Base-by-base conservation (phyloP, 2,329 filamentous ascomycete genomes). In the Verticillium nubilum region DNA sequence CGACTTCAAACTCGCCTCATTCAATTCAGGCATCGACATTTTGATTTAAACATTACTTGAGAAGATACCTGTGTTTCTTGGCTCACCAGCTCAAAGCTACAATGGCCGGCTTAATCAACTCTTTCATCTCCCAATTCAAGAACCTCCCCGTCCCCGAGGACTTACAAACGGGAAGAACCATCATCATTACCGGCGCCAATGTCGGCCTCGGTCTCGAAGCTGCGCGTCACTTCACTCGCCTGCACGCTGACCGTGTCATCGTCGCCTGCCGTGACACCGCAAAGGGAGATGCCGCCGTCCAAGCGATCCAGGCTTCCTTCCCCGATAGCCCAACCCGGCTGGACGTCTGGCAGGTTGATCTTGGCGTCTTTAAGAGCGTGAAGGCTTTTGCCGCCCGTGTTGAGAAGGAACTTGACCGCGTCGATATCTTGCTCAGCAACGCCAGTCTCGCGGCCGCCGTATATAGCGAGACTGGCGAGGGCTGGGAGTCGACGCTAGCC, bases 181-280 rank as follows among this genome's bases (percentile, higher is more conserved):
- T 77, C 42, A 71, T 80, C 26, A 65, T 81, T 35, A 80, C 77
- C 0, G 78, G 78, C n/a, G 70, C 73, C 54, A 80, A 79, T 55
- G 66, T 64, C 28, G 75, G 76, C 12, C 66, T 80, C 2, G 78
- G 78, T 4, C 68, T 73, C 19, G 78, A 79, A 61, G 73, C 74
- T 33, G 72, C 73, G 13, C 70, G 72, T 4, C 75, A 79, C 58
- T 73, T 79, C 59, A 68, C 72, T 10, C 68, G 68, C 5, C 72
- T 80, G 27, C 67, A 71, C 3, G 76, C 76, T 6, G 63, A 67
- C 23, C 73, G 71, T 26, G 72, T 82, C 17, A 76, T 82, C 35
- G 66, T 82, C 17, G 77, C 70, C 33, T 73, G 73, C 17, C 76
- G 79, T 42, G 69, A 66, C 42, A 55, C 73, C 1, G 67, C 71